These are phyloP conservation scores for Camelina sativa DNA, from an alignment of 345 rosid species.

Conservation along the genomic window DNA sequence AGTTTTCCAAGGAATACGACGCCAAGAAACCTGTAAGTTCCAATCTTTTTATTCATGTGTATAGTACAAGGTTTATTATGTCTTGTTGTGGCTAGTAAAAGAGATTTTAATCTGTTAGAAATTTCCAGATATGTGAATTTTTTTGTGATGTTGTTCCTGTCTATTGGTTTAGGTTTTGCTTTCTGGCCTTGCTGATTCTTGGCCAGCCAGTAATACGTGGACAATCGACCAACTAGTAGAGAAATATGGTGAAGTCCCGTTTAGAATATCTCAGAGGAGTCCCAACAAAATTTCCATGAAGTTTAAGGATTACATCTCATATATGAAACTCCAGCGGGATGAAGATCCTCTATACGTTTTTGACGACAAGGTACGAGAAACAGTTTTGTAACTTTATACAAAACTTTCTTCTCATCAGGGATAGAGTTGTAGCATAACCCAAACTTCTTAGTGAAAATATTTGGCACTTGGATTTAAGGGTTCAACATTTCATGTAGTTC, in stretches of 20 bases:
- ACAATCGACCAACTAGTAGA: constrained; percentile 65
- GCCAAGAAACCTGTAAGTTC: constrained; percentile 74
- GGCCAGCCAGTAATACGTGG: constrained; percentile 94
- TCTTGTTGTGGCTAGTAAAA: neutral
- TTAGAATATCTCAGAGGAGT: constrained; percentile 89
- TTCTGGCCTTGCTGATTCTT: constrained; percentile 74
- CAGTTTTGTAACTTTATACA: neutral
- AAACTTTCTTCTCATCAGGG: constrained; percentile 11
- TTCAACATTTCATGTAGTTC: constrained; percentile 59
- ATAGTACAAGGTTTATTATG: neutral
- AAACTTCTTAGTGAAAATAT: constrained; percentile 1
- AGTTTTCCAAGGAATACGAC: constrained; percentile 61
- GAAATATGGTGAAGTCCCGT: constrained; percentile 68
- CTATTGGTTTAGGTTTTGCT: constrained; percentile 65
- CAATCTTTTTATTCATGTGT: neutral
- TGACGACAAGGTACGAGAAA: constrained; percentile 74
- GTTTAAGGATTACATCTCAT: constrained; percentile 80
- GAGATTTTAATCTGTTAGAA: constrained; percentile 4
- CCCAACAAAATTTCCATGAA: constrained; percentile 65
- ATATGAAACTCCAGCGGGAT: constrained; percentile 78
- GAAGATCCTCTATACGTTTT: constrained; percentile 97
- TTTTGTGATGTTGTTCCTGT: constrained; percentile 15
- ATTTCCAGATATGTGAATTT: constrained; percentile 2
- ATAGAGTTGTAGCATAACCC: constrained; percentile 9
- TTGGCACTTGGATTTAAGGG: constrained; percentile 22